A percentile compares a stretch with the other conserved stretches of the same genome.
phyloP scores from a whole-genome alignment of 768 basidiomycete species.

The Gymnopilus dilepis region DNA sequence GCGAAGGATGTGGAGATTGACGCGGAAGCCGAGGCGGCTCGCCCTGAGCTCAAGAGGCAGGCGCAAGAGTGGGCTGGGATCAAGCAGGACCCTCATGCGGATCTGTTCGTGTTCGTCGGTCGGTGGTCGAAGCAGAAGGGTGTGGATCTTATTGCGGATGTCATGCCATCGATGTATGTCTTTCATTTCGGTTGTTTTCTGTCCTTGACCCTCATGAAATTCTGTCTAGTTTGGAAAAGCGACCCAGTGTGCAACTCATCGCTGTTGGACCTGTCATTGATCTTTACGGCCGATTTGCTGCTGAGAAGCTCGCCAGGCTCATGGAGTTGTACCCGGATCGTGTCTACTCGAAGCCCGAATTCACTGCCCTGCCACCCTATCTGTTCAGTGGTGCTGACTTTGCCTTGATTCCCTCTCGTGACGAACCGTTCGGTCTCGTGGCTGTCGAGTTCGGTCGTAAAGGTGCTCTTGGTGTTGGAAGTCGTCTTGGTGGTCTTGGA shows the following conservation, averaged over 20 bases:
- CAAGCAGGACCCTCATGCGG: constrained; percentile 87
- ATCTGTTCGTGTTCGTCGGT: constrained; percentile 95
- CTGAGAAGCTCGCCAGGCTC: constrained; percentile 88
- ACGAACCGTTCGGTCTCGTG: constrained; percentile 95
- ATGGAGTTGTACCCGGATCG: constrained; percentile 97
- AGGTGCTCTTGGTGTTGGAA: constrained; percentile 94
- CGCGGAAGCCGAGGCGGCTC: constrained; percentile 81
- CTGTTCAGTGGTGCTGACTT: constrained; percentile 96
- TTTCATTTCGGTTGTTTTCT: constrained; percentile 6
- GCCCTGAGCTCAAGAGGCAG: constrained; percentile 89
- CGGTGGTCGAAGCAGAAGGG: constrained; percentile 99
- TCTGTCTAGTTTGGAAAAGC: constrained; percentile 74
- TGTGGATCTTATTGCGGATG: constrained; percentile 96
- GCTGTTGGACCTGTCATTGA: constrained; percentile 95
- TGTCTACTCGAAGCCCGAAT: constrained; percentile 96
- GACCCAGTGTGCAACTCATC: constrained; percentile 84
- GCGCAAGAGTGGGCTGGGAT: constrained; percentile 96
- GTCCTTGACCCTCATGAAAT: constrained; percentile 10
- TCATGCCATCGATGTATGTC: constrained; percentile 83
- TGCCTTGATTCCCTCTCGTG: constrained; percentile 93
- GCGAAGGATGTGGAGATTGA: constrained; percentile 81
- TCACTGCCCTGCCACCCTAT: constrained; percentile 91
- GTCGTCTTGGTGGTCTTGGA: constrained; percentile 92
- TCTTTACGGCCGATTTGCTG: constrained; percentile 93
- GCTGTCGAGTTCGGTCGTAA: constrained; percentile 97